phyloP scores from a whole-genome alignment of 2,329 filamentous ascomycete species.

The Nemania abortiva region DNA sequence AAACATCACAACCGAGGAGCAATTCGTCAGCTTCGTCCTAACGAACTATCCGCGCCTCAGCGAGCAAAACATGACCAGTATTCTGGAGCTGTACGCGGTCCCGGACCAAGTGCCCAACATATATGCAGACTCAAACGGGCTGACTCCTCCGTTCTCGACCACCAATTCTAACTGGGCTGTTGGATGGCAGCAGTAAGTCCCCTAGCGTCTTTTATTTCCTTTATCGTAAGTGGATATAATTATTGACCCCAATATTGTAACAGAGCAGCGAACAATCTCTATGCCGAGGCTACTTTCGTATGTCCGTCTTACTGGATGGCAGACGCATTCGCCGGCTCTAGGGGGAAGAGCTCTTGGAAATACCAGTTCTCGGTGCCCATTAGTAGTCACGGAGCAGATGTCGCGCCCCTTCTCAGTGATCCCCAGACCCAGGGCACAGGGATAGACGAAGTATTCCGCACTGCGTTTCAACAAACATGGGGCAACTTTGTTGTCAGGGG shows the following conservation, averaged over 20 bases:
- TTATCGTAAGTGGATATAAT: too few species aligned
- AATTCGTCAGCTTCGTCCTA: conserved; percentile 51
- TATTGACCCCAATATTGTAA: too few species aligned
- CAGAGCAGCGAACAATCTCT: conserved; percentile 61
- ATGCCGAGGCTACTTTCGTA: conserved; percentile 66
- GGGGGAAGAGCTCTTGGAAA: conserved; percentile 55
- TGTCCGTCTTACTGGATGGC: conserved; percentile 69
- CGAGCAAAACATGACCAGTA: conserved; percentile 48
- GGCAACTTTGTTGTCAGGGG: conserved; percentile 60
- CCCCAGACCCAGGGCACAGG: conserved; percentile 36
- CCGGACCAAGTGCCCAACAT: conserved; percentile 44
- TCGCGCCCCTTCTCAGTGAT: conserved; percentile 53
- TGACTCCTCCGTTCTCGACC: conserved; percentile 59
- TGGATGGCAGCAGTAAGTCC: conserved; percentile 63
- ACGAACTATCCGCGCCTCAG: conserved; percentile 53
- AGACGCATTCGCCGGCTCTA: conserved; percentile 56
- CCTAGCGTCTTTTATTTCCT: too few species aligned
- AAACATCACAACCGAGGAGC: conserved; percentile 50
- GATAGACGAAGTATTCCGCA: conserved; percentile 46
- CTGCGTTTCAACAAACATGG: conserved; percentile 58
- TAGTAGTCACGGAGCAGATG: conserved; percentile 56
- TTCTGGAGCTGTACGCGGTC: conserved; percentile 51
- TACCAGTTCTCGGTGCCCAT: conserved; percentile 63
- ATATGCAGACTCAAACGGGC: conserved; percentile 55
- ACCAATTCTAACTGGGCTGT: conserved; percentile 62